A percentile compares a stretch with the other conserved stretches of the same genome.
Conservation (phyloP, 148 eudicot species). For the Heliosperma pusillum region DNA sequence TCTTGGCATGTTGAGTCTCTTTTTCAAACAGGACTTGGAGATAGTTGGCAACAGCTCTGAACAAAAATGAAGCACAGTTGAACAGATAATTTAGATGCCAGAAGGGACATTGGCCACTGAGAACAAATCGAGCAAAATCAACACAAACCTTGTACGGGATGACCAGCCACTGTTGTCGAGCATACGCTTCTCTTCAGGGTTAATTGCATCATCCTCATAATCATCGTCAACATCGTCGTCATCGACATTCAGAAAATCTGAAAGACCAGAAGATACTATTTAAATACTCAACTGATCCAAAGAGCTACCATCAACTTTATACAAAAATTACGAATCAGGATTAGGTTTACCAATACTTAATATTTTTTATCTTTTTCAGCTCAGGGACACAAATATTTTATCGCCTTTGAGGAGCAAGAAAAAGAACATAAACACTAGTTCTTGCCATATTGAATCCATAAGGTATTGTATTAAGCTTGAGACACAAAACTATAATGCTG, state of each 20-base stretch:
- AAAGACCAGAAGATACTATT: conserved; percentile 10
- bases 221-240: conserved; percentile 72
- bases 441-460: too few relatives aligned
- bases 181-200: conserved; percentile 50
- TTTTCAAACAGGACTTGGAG: conserved; percentile 75
- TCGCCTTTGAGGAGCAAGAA: background rate
- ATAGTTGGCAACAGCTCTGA: conserved; percentile 95
- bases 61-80: conserved; percentile 10
- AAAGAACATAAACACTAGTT: too few relatives aligned
- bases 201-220: conserved; percentile 52
- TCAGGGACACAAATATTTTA: background rate
- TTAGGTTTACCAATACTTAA: background rate
- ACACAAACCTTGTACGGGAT: conserved; percentile 81
- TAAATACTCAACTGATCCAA: background rate
- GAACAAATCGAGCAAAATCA: background rate
- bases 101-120: background rate
- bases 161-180: conserved; percentile 97
- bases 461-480: too few relatives aligned
- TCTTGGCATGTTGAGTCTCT: conserved; percentile 57
- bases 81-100: background rate
- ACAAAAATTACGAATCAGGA: background rate
- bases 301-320: background rate
- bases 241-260: conserved; percentile 88
- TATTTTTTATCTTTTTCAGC: background rate
- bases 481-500: background rate